Conservation (phyloP, 352 stramenopile genomes). For the Globisporangium nagaii region DNA sequence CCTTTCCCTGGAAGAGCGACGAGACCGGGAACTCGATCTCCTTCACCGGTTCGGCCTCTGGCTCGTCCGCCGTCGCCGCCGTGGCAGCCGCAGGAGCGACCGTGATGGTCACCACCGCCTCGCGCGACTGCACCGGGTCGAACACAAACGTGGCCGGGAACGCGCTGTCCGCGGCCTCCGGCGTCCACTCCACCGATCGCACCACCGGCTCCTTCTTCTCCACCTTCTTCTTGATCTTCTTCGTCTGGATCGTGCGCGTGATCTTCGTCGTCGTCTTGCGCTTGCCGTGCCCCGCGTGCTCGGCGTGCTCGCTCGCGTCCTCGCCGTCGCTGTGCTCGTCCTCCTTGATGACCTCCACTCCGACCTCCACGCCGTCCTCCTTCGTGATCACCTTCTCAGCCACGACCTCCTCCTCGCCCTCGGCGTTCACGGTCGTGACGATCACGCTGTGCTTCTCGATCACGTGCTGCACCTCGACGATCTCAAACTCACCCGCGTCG, state of each 20-base stretch:
- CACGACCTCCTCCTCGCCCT: slow-evolving; percentile 14
- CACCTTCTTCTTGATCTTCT: slow-evolving; percentile 54
- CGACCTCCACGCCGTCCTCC: slow-evolving; percentile 35
- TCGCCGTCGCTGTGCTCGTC: slow-evolving; percentile 22
- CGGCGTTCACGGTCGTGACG: slow-evolving; percentile 35
- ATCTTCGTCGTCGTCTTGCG: slow-evolving; percentile 61
- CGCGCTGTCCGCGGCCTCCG: slow-evolving; percentile 11
- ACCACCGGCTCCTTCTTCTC: slow-evolving; percentile 34
- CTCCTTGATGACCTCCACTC: slow-evolving; percentile 23
- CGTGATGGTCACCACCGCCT: slow-evolving; percentile 71
- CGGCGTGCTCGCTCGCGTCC: neutral
- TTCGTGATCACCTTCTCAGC: slow-evolving; percentile 16
- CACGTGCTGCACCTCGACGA: slow-evolving; percentile 47
- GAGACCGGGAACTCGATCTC: slow-evolving; percentile 76
- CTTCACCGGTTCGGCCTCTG: slow-evolving; percentile 57
- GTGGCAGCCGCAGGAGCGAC: slow-evolving; percentile 21
- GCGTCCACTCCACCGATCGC: slow-evolving; percentile 25
- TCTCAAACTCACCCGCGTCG: slow-evolving; percentile 23
- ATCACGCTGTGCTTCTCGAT: slow-evolving; percentile 54
- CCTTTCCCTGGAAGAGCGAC: slow-evolving; percentile 57
- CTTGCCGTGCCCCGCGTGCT: slow-evolving; percentile 16
- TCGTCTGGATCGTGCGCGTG: slow-evolving; percentile 44
- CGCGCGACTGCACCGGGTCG: slow-evolving; percentile 76
- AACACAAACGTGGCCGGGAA: slow-evolving; percentile 77
- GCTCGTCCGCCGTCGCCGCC: slow-evolving; percentile 24